Base-by-base conservation (phyloP, 2,329 filamentous ascomycete genomes). In the Fusarium chlamydosporum region DNA sequence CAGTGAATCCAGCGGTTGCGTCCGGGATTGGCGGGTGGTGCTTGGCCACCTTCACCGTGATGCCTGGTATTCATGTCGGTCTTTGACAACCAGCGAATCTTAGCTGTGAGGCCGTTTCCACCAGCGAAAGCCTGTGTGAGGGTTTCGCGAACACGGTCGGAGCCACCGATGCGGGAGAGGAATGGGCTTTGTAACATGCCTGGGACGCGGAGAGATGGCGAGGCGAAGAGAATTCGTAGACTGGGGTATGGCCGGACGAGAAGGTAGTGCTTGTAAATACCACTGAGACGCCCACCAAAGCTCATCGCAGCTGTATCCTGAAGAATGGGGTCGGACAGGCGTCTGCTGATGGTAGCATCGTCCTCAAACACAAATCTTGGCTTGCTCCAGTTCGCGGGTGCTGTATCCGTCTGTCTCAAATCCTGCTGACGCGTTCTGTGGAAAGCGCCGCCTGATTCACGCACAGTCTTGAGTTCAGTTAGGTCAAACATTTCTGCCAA, bases 1-100 rank as follows among this genome's bases (percentile, higher is more conserved):
- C 90, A 92, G 76, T 94, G 91, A 40, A 94, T 91, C 91, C 91
- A 94, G 42, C 91, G 85, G 48, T 86, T 84, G 18, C 90, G 84
- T 1, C 91, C 91, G 1, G 45, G 46, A 12, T 47, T 67, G 5
- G 56, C 40, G 2, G 60, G 62, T 2, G 68, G 59, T 34, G 65
- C 51, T 31, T 70, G 66, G 2, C 67, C 55, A 0, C 65, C 65
- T 4, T 57, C 61, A 52, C 87, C 84, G 18, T 60, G 33, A 12
- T 33, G 48, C 33, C 72, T 68, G 8, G 50, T 43, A 2, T 59
- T 65, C 8, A 56, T 45, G 1, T 72, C 70, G 2, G 56, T 55
- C 11, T 64, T 65, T 6, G 51, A 74, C 2, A 92, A 79, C 92
- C 91, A 94, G 53, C 87, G 86, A 15, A 94, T 86, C 74, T 92